Conservation (phyloP, 116 monocot genomes). For the Posidonia oceanica region DNA sequence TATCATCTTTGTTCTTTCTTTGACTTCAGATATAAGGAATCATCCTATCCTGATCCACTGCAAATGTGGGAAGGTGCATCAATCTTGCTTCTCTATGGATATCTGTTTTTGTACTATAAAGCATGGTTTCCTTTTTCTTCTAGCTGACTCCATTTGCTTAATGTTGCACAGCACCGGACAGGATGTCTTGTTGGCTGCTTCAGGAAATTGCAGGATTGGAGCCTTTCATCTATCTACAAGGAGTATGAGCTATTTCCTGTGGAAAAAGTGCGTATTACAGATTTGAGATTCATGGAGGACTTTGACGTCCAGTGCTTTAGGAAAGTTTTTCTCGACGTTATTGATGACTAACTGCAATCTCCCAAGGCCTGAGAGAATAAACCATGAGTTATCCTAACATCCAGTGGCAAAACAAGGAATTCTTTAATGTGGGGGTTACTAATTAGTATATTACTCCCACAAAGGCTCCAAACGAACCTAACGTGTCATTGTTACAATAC, state of each 20-base stretch:
- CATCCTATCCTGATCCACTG: constrained; percentile 73
- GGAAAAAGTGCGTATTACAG: constrained; percentile 25
- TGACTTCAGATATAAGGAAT: constrained; percentile 49
- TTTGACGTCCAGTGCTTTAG: constrained; percentile 37
- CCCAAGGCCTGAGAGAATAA: constrained; percentile 16
- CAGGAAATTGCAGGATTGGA: constrained; percentile 47
- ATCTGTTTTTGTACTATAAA: not conserved
- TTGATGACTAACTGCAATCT: constrained; percentile 15
- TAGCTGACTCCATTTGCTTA: not conserved
- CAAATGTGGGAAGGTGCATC: constrained; percentile 57
- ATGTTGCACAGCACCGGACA: constrained; percentile 38
- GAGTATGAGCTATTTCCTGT: constrained; percentile 37
- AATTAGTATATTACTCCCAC: too few relatives aligned
- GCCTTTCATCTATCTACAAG: constrained; percentile 30
- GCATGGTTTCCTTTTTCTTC: not conserved
- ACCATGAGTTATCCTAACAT: constrained; percentile 1
- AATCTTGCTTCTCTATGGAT: not conserved
- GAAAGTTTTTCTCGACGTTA: constrained; percentile 14
- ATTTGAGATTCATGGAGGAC: constrained; percentile 33
- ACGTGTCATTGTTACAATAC: too few relatives aligned
- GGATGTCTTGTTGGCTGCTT: constrained; percentile 50
- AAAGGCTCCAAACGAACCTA: too few relatives aligned
- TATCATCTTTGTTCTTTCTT: constrained; percentile 8
- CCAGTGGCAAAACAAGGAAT: too few relatives aligned
- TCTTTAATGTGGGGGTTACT: too few relatives aligned